Evolutionary conservation across 345 rosid species (phyloP), one percentile per base, ranked within the genome.

Genomic region (Aquilaria yunnanensis): DNA sequence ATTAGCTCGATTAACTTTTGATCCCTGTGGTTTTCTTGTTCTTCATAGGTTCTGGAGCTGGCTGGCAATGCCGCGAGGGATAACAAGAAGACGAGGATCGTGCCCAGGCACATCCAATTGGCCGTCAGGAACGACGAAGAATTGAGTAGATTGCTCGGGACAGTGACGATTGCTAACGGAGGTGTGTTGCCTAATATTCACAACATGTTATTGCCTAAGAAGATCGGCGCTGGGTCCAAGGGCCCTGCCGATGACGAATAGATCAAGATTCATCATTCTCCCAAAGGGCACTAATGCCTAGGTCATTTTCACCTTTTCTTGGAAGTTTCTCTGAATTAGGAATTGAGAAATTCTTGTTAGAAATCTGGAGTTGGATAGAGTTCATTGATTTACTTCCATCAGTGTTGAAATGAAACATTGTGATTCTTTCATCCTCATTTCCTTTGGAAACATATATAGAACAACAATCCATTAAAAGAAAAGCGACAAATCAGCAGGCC

Each of bases 1-100:
- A 13, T 59, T 14, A 4, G 45, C 29, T 32, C 23, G 46, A 13
- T 10, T 52, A 14, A n/a, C 12, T n/a, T 3, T 59, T 10, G 62
- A 37, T 60, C 49, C 10, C n/a, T 12, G 43, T 11, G 32, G 30
- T 29, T 32, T 31, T n/a, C 16, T 56, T 2, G 51, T 53, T 0
- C 43, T 30, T 11, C 50, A 32, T 4, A 77, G 77, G 81, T 70
- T 41, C 51, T 77, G 54, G 81, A 77, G 51, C 61, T 77, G 75
- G 81, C 80, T 14, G 80, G 80, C 1, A 77, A 77, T 64, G 80
- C 77, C 0, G 77, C 77, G 3, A 74, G 77, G 41, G 77, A 74
- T 34, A 74, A 69, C 73, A 77, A 74, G 75, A 77, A 70, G 65
- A 64, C 64, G 9, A 64, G 81, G 12, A 61, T 77, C 10, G 75